These are phyloP conservation scores for Tuber aestivum DNA, from an alignment of 495 filamentous ascomycete species.

Conservation along the genomic window DNA sequence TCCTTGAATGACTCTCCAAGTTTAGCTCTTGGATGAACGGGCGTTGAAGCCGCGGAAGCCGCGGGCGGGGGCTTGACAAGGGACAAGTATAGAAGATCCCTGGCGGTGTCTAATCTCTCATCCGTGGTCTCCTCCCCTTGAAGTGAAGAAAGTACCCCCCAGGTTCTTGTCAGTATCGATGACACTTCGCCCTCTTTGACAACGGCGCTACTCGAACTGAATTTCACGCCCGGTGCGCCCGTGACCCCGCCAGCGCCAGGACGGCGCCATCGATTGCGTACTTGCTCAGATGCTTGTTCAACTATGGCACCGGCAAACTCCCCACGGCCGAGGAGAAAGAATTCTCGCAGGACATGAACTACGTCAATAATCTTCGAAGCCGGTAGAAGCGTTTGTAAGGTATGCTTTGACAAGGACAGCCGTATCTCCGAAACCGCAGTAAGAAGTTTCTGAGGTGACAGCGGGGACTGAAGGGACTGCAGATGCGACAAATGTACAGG, in stretches of 20 bases:
- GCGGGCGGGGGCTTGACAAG: conserved; percentile 49
- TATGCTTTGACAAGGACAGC: conserved; percentile 71
- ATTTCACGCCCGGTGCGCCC: conserved; percentile 37
- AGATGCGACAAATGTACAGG: conserved; percentile 67
- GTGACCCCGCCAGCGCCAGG: conserved; percentile 44
- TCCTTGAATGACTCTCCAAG: conserved; percentile 60
- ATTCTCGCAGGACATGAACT: conserved; percentile 71
- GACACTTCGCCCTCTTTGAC: conserved; percentile 84
- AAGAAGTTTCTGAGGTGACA: conserved; percentile 63
- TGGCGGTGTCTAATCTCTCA: conserved; percentile 69
- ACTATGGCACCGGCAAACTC: conserved; percentile 87
- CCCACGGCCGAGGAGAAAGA: conserved; percentile 78
- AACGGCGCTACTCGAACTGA: conserved; percentile 52
- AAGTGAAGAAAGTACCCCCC: conserved; percentile 67
- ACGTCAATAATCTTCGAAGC: conserved; percentile 67
- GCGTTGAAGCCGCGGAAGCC: conserved; percentile 46
- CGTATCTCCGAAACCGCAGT: conserved; percentile 68
- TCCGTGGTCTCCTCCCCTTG: conserved; percentile 68
- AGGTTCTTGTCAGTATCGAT: conserved; percentile 65
- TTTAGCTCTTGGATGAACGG: conserved; percentile 32
- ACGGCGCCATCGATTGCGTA: conserved; percentile 56
- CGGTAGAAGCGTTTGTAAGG: conserved; percentile 72
- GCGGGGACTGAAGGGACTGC: conserved; percentile 63
- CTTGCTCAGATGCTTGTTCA: conserved; percentile 70
- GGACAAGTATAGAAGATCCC: conserved; percentile 65